A percentile compares a stretch with the other conserved stretches of the same genome.
Evolutionary conservation across 305 asterid genomes (phyloP).

Genomic region (Fraxinus greggii): DNA sequence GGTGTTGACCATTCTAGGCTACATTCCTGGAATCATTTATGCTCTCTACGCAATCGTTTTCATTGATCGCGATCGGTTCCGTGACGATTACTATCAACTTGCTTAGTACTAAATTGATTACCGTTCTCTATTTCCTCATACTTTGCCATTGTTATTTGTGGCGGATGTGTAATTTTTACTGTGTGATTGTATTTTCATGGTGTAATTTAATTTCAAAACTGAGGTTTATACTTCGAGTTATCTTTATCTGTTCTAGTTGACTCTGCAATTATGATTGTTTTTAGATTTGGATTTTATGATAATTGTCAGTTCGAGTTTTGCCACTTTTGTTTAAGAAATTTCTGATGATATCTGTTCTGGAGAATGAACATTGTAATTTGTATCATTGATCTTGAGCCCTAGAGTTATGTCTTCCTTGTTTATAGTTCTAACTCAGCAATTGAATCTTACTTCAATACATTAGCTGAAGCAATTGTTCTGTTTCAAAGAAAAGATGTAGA

Average conservation of each 20-base stretch:
- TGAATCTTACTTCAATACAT: neutral
- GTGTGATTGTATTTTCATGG: neutral
- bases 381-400: neutral
- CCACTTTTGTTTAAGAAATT: neutral
- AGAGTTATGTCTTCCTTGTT: neutral
- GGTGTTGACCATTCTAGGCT: conserved; percentile 72
- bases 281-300: neutral
- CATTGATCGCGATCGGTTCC: conserved; percentile 47
- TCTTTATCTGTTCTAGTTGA: neutral
- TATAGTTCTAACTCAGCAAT: neutral
- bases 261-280: neutral
- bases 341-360: neutral
- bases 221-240: neutral
- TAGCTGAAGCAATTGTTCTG: neutral
- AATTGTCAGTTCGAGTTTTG: neutral
- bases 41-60: conserved; percentile 73
- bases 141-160: neutral
- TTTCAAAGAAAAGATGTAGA: neutral
- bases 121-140: neutral
- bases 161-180: neutral
- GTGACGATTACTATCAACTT: conserved; percentile 48
- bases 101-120: conserved; percentile 33
- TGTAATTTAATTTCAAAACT: neutral
- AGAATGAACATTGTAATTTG: neutral
- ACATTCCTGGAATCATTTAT: conserved; percentile 78